A percentile compares a stretch with the other conserved stretches of the same genome.
Evolutionary conservation across 768 basidiomycete genomes (phyloP).

Genomic region (Obba rivulosa): DNA sequence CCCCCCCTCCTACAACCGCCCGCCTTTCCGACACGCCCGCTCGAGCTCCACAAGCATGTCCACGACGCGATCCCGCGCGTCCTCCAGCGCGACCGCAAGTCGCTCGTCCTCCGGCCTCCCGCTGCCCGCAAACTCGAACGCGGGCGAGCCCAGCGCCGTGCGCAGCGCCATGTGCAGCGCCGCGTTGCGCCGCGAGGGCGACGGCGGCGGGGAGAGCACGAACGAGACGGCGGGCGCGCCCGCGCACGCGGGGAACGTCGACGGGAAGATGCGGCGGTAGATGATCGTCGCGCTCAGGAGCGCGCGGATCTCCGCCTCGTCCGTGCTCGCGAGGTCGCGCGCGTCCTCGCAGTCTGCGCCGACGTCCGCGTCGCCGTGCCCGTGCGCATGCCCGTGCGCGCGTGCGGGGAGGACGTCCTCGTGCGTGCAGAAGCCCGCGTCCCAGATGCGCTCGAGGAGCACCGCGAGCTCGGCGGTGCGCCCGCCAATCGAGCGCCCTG

Average conservation of each 20-base stretch:
- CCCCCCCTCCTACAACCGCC: slow-evolving; percentile 1
- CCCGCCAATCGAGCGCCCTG: slow-evolving; percentile 62
- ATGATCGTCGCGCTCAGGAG: slow-evolving; percentile 57
- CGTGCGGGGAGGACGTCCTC: slow-evolving; percentile 23
- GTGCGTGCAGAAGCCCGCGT: slow-evolving; percentile 28
- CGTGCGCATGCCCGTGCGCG: not conserved
- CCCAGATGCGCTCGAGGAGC: slow-evolving; percentile 53
- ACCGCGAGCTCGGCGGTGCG: slow-evolving; percentile 46
- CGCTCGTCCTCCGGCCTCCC: slow-evolving; percentile 33
- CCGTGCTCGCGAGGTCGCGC: slow-evolving; percentile 20
- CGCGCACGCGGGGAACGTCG: slow-evolving; percentile 22
- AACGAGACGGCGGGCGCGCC: slow-evolving; percentile 27
- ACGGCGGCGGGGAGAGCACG: slow-evolving; percentile 57
- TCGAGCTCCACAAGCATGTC: slow-evolving; percentile 52
- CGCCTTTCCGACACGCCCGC: slow-evolving; percentile 19
- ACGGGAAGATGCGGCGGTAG: slow-evolving; percentile 57
- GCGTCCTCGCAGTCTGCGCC: slow-evolving; percentile 25
- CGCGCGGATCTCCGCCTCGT: slow-evolving; percentile 44
- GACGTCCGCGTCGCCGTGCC: slow-evolving; percentile 9
- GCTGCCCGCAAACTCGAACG: slow-evolving; percentile 34
- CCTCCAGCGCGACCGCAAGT: slow-evolving; percentile 51
- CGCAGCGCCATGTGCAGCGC: slow-evolving; percentile 42
- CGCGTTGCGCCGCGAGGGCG: slow-evolving; percentile 35
- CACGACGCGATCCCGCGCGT: slow-evolving; percentile 71
- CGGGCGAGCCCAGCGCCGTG: slow-evolving; percentile 47